A percentile compares a stretch with the other conserved stretches of the same genome.
phyloP scores from a whole-genome alignment of 129 eudicot species.

The Chrysanthemum seticuspe region DNA sequence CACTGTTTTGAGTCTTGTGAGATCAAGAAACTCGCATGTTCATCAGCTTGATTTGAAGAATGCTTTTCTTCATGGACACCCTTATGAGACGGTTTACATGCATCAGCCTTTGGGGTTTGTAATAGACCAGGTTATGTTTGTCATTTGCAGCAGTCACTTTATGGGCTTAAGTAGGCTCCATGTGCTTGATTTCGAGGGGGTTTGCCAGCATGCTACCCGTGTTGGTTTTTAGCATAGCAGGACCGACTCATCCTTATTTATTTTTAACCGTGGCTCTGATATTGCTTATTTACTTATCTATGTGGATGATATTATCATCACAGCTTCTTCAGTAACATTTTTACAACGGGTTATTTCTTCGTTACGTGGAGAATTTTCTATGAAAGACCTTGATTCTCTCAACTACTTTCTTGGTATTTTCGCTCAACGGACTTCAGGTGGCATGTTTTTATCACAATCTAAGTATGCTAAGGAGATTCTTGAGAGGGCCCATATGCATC shows the following conservation, averaged over 20 bases:
- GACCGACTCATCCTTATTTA: not conserved
- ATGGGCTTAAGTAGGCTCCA: not conserved
- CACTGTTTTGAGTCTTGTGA: not conserved
- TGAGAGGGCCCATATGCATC: not conserved
- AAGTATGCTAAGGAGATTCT: not conserved
- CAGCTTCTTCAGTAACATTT: not conserved
- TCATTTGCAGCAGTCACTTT: not conserved
- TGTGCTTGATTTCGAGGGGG: not conserved
- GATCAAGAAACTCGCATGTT: not conserved
- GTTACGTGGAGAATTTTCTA: not conserved
- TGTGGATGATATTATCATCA: not conserved
- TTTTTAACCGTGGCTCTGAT: not conserved
- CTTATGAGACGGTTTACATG: not conserved
- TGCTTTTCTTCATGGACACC: not conserved
- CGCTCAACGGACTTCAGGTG: too few relatives aligned
- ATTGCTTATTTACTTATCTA: not conserved
- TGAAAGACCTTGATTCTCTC: not conserved
- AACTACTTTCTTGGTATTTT: not conserved
- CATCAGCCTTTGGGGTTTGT: not conserved
- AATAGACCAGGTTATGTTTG: not conserved
- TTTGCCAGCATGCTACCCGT: not conserved
- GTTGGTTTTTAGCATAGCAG: not conserved
- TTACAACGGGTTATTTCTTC: not conserved
- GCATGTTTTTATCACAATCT: not conserved
- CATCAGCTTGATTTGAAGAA: not conserved